Base-by-base conservation (phyloP, 2,329 filamentous ascomycete species). In the Botrytis byssoidea region DNA sequence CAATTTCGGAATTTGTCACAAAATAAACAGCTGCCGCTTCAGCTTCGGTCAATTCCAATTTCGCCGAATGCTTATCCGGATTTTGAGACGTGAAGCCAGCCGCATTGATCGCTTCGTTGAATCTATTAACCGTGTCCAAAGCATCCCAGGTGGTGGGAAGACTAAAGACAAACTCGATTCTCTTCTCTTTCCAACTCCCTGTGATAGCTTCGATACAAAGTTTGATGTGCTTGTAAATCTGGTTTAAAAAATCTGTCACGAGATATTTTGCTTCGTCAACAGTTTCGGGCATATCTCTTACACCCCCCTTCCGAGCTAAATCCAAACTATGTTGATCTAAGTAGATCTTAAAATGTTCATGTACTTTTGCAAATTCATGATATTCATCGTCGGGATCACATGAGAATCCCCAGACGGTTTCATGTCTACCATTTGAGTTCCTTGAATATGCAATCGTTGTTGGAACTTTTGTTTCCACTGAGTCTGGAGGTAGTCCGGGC, bases 21-120 rank as follows among this genome's bases (percentile, higher is more conserved):
- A 84, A 83, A 78, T 86, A 84, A 1, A 88, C 85, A 40, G 86
- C 86, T 3, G 86, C 86, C 8, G 86, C 86, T 76, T 88, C 86
- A 0, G 86, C 86, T 78, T 88, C 86, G 0, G 86, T 88, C 25
- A 88, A 79, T 0, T 85, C 85, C 68, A 87, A 85, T 0, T 74
- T 79, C 6, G 83, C 82, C 3, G 74, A 79, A 77, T 87, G 85
- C 42, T 79, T 77, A 0, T 73, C 71, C 3, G 71, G 75, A 74
- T 66, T 77, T 77, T 25, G 61, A 72, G 20, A 77, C 77, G 51
- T 61, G 74, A 81, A 80, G 22, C 82, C 81, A 4, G 80, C 81
- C 1, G 70, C 65, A 70, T 79, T 73, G 4, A 83, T 79, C 2
- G 82, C 77, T 10, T 60, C 66, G n/a, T 79, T 74, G 16, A 81